Base-by-base conservation (phyloP, 1,139 yeast species). In the Diutina scorzettiae region DNA sequence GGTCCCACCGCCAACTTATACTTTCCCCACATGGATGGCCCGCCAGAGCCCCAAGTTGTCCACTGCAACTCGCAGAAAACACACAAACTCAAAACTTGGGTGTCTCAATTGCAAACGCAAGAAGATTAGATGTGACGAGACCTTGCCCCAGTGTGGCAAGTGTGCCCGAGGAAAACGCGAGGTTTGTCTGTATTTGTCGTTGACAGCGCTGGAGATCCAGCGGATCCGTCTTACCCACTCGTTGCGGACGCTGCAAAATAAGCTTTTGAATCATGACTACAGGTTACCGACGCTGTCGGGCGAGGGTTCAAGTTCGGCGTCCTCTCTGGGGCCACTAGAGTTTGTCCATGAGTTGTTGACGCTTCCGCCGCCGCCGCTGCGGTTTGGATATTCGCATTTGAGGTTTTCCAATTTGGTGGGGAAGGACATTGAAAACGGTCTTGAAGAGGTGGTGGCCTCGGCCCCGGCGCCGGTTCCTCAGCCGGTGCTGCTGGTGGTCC, bases 51-150 rank as follows among this genome's bases (percentile, higher is more conserved):
- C 8, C 30, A 27, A 27, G 30, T 9, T 16, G 19, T 20, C 41
- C 8, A 14, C 32, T 14, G 19, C 19, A 19, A 53, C 60, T 12
- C 51, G 71, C 43, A 57, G 66, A 45, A 60, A 53, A 47, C 73
- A 68, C 49, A 64, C 67, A 19, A 68, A 68, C 51, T 65, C 71
- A 8, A 66, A 63, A 47, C 49, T 58, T 41, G 76, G 75, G 2
- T 70, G 76, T 49, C 45, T 50, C 12, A 63, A 62, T 43, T 70
- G 76, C 53, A 69, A 69, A 48, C 53, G 61, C 40, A 60, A 70
- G 47, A 65, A 69, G 49, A 65, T 69, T 33, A 62, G 73, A 45
- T 70, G 76, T 52, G 72, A 69, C 48, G 76, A 70, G 51, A 59
- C 56, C 21, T 51, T 63, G 17, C 75, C 76, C 2, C 54, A 54